Evolutionary conservation across 2,329 filamentous ascomycete genomes (phyloP), one percentile per base, ranked within the genome.

Genomic region (Exophiala sideris): DNA sequence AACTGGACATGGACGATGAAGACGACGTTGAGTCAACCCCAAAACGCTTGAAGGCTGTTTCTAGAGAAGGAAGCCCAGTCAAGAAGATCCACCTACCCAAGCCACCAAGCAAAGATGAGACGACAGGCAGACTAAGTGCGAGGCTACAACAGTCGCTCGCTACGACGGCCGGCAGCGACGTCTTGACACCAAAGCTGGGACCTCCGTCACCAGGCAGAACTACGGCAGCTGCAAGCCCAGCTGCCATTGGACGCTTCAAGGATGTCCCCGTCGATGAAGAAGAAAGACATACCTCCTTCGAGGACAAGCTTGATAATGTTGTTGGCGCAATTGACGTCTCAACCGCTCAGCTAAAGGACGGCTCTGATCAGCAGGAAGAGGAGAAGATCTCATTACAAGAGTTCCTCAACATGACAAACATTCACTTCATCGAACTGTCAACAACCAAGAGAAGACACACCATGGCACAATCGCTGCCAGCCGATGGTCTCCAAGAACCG

Each of bases 351-450:
- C 48, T 58, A 44, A 35, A 60, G 35, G 44, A 53, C 29, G 52
- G 46, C 21, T 41, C 52, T 61, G 29, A 45, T 70, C n/a, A 65
- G 73, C 45, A 65, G 2, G 71, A 79, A 40, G 69, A 73, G 5
- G 79, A 83, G n/a, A 77, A 76, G 18, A 91, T 96, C 50, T 87
- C 91, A 42, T 78, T 99, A 2, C 90, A 96, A 63, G 88, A 96
- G 49, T 99, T 99, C 72, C 75, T 99, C 41, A 89, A 95, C 59
- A 85, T 96, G 84, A 96, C 92, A 2, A 95, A 89, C 55, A 96
- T 99, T 65, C 89, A 91, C 50, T 99, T 99, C 73, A 96, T 99
- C 88, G 94, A 99, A 68, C 78, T 99, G 46, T 96, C 87, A n/a
- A 96, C 92, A 0, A 96, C 91, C 1, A 97, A 97, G 69, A 81